A percentile compares a stretch with the other conserved stretches of the same genome.
Evolutionary conservation across 352 stramenopile genomes (phyloP).

Genomic region (Globisporangium polare): DNA sequence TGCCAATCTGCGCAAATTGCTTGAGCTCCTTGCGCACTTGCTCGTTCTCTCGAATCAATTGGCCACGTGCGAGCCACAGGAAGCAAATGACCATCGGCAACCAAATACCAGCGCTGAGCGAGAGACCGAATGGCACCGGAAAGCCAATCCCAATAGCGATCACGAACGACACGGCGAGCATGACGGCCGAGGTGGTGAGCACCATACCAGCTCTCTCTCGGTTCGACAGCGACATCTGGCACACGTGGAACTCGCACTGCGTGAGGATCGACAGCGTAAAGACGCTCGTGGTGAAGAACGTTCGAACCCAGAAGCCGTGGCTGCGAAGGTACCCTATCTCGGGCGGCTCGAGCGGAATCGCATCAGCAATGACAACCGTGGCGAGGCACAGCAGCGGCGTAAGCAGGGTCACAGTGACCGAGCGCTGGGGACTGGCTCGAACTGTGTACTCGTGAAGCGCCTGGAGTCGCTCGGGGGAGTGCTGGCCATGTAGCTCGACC

Average conservation of each 20-base stretch:
- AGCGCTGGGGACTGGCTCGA: neutral
- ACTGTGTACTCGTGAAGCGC: neutral
- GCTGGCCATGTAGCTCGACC: neutral
- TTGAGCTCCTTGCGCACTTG: neutral
- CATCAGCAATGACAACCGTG: neutral
- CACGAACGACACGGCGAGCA: neutral
- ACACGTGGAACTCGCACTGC: neutral
- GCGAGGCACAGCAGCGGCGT: neutral
- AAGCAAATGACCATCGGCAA: neutral
- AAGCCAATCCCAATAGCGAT: constrained; percentile 17
- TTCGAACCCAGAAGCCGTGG: neutral
- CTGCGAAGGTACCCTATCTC: neutral
- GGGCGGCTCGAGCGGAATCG: neutral
- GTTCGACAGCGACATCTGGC: neutral
- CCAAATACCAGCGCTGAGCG: neutral
- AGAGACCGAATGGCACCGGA: constrained; percentile 29
- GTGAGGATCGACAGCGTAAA: neutral
- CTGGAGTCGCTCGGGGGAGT: neutral
- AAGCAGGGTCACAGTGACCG: neutral
- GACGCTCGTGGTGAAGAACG: neutral
- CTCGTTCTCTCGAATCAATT: neutral
- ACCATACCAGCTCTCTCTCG: neutral
- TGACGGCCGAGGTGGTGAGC: neutral
- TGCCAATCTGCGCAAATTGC: neutral
- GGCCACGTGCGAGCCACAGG: neutral